Percentiles rank a stretch among this genome's conserved stretches.
These are phyloP conservation scores for Globisporangium paroecandrum DNA, from an alignment of 352 stramenopile species.

Conservation along the genomic window DNA sequence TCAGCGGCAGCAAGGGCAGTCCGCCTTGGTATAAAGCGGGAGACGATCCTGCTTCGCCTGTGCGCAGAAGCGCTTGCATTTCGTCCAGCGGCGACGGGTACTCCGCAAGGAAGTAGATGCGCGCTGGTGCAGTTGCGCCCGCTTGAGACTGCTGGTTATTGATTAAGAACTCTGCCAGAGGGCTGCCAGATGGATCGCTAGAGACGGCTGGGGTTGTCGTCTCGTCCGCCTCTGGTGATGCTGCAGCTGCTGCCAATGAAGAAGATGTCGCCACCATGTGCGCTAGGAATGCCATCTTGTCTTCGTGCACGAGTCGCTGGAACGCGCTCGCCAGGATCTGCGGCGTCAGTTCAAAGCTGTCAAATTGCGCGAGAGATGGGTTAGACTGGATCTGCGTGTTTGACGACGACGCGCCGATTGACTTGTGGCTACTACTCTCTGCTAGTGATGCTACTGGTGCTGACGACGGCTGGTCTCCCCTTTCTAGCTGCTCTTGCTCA, in stretches of 20 bases:
- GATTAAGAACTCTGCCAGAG: not conserved
- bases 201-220: not conserved
- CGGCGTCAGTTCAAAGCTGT: slow-evolving; percentile 24
- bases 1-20: slow-evolving; percentile 44
- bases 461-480: not conserved
- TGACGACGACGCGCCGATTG: not conserved
- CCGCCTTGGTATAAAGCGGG: not conserved
- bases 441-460: slow-evolving; percentile 7
- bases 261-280: slow-evolving; percentile 3
- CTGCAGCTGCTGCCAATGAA: not conserved
- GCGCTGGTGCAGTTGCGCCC: slow-evolving; percentile 13
- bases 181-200: not conserved
- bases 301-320: slow-evolving; percentile 39
- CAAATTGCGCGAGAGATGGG: not conserved
- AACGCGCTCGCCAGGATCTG: slow-evolving; percentile 41
- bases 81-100: slow-evolving; percentile 55
- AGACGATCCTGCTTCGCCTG: slow-evolving; percentile 27
- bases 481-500: not conserved
- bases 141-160: not conserved
- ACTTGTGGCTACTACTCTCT: slow-evolving; percentile 1
- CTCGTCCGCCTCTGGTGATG: not conserved
- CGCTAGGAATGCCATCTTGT: slow-evolving; percentile 36
- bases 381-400: not conserved
- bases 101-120: slow-evolving; percentile 60
- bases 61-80: slow-evolving; percentile 37